Percentiles rank a stretch among this genome's conserved stretches.
Conservation (phyloP, 345 rosid genomes). For the Citrus glauca region DNA sequence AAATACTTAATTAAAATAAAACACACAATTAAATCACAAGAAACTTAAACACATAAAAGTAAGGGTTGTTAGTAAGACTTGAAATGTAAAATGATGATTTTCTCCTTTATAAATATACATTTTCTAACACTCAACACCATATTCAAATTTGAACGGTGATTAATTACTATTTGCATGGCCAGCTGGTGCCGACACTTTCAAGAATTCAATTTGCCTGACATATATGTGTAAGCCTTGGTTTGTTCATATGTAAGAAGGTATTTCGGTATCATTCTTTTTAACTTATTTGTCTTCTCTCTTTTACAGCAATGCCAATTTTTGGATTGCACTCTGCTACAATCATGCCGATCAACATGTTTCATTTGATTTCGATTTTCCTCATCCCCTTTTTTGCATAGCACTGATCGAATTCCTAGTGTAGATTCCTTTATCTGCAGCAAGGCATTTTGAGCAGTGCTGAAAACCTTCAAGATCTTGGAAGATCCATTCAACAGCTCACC, state of each 20-base stretch:
- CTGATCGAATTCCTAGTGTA: constrained; percentile 25
- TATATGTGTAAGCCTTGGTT: neutral
- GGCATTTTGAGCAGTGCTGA: constrained; percentile 25
- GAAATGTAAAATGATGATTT: too few species aligned
- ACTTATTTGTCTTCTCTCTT: neutral
- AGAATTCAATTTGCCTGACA: too few species aligned
- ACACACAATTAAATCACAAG: too few species aligned
- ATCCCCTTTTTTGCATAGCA: constrained; percentile 25
- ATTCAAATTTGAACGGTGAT: too few species aligned
- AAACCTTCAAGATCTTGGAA: constrained; percentile 22
- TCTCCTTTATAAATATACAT: too few species aligned
- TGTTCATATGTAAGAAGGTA: too few species aligned
- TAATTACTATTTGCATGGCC: too few species aligned
- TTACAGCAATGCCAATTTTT: neutral
- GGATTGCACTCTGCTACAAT: neutral
- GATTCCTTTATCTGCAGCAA: constrained; percentile 27
- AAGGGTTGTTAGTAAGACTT: too few species aligned
- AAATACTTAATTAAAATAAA: too few species aligned
- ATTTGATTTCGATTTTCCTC: neutral
- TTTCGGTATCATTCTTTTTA: neutral
- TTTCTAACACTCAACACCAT: too few species aligned
- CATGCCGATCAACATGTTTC: neutral
- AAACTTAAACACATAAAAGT: too few species aligned
- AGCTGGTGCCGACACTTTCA: too few species aligned
- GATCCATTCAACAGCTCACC: constrained; percentile 17